Base-by-base conservation (phyloP, 805 yeast genomes). In the Millerozyma acaciae region DNA sequence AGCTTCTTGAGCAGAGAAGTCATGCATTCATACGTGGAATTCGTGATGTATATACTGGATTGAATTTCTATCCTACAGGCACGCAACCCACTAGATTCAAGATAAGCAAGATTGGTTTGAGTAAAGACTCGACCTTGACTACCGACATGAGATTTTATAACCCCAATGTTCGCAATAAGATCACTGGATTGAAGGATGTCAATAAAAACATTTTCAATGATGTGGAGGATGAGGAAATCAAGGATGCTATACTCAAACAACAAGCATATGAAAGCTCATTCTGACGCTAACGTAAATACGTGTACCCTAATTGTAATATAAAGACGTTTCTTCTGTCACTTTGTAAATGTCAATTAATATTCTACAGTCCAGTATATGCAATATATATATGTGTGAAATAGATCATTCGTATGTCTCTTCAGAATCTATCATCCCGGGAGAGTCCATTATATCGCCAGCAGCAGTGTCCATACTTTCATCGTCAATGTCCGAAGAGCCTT, bases 1-100 rank as follows among this genome's bases (percentile, higher is more conserved):
- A 70, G 37, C 60, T 88, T 29, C 57, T 71, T n/a, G 68, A 65
- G 22, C 75, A 73, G 34, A 77, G 83, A 38, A 66, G 89, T 41
- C 65, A 62, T 14, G 71, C 73, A 16, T 62, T 73, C 23, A 54
- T 71, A 14, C 65, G 78, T 31, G 89, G 89, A 1, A 54, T 75
- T 14, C 78, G 79, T 50, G 97, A 90, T 53, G 75, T 83, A 1
- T 90, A 88, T 55, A 84, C 96, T 0, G 94, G 94, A n/a, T 68
- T 83, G 20, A 66, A 71, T 22, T 86, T 87, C 53, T 76, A 76
- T 21, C 96, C 97, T 3, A 53, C 48, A 14, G 63, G 68, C 4
- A 81, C 95, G 6, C 98, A 93, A 60, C 86, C 97, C 1, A 64
- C 73, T 5, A 48, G 50, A 28, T 61, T 68, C 5, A 44, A 51